Evolutionary conservation across 2,329 filamentous ascomycete genomes (phyloP), one percentile per base, ranked within the genome.

Genomic region (Colletotrichum tropicale): DNA sequence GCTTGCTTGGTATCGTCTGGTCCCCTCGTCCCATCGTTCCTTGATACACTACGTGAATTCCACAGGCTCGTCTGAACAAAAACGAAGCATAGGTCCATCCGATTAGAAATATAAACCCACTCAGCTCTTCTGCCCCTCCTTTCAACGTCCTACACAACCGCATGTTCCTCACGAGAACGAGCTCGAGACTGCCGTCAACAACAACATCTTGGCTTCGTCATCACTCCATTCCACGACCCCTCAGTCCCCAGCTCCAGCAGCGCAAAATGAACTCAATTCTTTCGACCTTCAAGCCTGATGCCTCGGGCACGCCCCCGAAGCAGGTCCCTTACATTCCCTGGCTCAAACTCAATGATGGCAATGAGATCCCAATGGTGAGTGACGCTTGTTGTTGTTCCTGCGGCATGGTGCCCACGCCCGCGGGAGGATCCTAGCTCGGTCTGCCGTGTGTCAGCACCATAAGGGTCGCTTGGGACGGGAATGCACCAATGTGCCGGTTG

Each of bases 321-420:
- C 86, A 88, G 79, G 74, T 80, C 13, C 80, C 80, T 3, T 83
- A 84, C 67, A 82, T 93, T 52, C 92, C 92, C 2, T 86, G 84
- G 70, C 83, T 95, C 70, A 94, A 93, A 85, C 88, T 96, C 72
- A 95, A 94, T 79, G 93, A 96, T 86, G 94, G 93, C 76, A 91
- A 91, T 76, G 89, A 91, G 74, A 94, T 96, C 69, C 94, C 94
- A 13, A 89, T 94, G 87, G 92, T 93, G 85, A 77, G 87, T 79
- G 71, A 8, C 21, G 8, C 28, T 6, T 58, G 24, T 62, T 62
- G 30, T 62, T 68, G 8, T 70, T 70, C 24, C 16, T 21, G 24
- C 10, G 13, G 28, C 48, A 32, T 18, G 38, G 76, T 13, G 5
- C 18, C 52, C 15, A 24, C 62, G 4, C 48, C 36, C 32, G 30